phyloP scores from a whole-genome alignment of 257 asterid genomes.

The Solanum bulbocastanum region DNA sequence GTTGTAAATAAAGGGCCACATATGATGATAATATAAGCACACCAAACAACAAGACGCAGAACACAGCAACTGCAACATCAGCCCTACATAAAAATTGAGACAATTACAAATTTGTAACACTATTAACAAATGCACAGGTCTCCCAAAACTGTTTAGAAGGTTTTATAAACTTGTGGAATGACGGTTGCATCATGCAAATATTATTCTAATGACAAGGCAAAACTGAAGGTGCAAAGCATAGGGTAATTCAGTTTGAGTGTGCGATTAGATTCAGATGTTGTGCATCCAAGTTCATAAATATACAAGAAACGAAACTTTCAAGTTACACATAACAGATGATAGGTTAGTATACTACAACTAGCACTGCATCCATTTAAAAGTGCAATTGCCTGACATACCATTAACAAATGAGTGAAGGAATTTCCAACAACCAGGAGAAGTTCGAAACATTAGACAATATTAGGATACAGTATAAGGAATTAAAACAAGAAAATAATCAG shows the following conservation, averaged over 20 bases:
- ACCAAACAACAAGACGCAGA: conserved; percentile 33
- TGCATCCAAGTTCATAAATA: background rate
- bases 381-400: background rate
- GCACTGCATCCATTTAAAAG: background rate
- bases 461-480: background rate
- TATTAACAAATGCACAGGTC: background rate
- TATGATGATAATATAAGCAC: conserved; percentile 50
- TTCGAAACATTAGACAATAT: background rate
- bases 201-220: background rate
- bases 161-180: background rate
- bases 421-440: background rate
- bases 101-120: background rate
- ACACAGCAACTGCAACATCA: conserved; percentile 50
- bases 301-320: background rate
- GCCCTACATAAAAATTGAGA: conserved; percentile 32
- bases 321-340: background rate
- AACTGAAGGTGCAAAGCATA: background rate
- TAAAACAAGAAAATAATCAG: background rate
- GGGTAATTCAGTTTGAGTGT: background rate
- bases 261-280: background rate
- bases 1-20: conserved; percentile 38
- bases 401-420: background rate
- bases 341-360: background rate
- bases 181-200: background rate
- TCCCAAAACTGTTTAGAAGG: background rate